Base-by-base conservation (phyloP, 306 rosid genomes). In the Lathyrus tuberosus region DNA sequence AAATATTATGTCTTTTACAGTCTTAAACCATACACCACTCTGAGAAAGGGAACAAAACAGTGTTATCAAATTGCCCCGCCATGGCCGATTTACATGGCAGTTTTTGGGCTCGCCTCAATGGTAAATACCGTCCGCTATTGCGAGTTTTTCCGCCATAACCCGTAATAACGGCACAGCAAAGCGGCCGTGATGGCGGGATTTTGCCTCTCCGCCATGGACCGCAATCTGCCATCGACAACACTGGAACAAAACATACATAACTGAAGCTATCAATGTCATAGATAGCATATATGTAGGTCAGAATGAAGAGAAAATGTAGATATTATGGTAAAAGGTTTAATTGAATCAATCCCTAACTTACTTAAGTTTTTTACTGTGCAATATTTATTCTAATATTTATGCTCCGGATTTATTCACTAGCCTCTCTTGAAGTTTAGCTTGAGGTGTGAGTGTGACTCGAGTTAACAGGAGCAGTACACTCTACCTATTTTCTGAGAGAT, bases 261-360 rank as follows among this genome's bases (percentile, higher is more conserved):
- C 28, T 17, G 28, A 49, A 49, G 71, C 54, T 15, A 62, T 51
- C 61, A 46, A 31, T 44, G 54, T 37, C 70, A 20, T 42, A 20
- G 61, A 20, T 42, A 20, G 61, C 47, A 60, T 30, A 60, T 30
- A 59, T 10, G 38, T 38, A 72, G 78, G 52, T 38, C 49, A 66
- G 17, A 49, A n/a, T 11, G 54, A 54, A 60, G 57, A 76, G 71
- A 62, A 7, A 59, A 51, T 30, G 18, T 8, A 57, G 47, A 52
- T 40, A 13, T 26, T 35, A n/a, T 9, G 57, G 64, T 49, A 35
- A 38, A 40, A 66, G 43, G 49, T 42, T 22, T 24, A 30, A 49
- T 51, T 60, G 54, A 70, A 73, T 49, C 44, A 70, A 73, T 49
- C 44, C 42, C n/a, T 12, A 44, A n/a, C 41, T 35, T 17, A n/a